Conservation (phyloP, 2,329 filamentous ascomycete genomes). For the Penicillium palitans region DNA sequence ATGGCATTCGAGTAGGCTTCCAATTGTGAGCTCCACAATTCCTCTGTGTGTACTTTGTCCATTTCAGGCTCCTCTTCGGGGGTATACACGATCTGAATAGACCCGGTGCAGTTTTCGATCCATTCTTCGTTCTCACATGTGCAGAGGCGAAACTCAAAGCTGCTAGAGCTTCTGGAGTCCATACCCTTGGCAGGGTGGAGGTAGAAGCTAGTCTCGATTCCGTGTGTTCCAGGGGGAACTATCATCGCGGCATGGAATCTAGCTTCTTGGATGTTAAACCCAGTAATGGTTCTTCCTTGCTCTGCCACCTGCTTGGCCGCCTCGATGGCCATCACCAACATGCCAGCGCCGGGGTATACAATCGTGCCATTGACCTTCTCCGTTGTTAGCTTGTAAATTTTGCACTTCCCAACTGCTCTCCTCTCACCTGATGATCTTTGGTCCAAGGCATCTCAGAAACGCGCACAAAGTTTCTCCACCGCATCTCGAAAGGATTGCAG, state of each 20-base stretch:
- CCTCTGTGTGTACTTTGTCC: neutral
- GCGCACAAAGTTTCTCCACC: slow-evolving; percentile 48
- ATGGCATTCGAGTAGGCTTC: neutral
- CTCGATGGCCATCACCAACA: slow-evolving; percentile 5
- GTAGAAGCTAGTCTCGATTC: slow-evolving; percentile 3
- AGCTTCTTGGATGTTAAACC: neutral
- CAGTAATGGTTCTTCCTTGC: neutral
- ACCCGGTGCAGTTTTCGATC: slow-evolving; percentile 3
- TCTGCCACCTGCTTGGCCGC: slow-evolving; percentile 1
- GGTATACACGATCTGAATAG: neutral
- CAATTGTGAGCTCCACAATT: neutral
- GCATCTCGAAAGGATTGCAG: slow-evolving; percentile 20
- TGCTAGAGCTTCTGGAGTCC: neutral
- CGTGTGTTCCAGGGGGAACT: neutral
- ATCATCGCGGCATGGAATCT: neutral
- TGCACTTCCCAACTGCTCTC: neutral
- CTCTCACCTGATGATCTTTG: slow-evolving; percentile 39
- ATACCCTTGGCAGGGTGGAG: neutral
- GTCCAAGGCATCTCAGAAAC: slow-evolving; percentile 48
- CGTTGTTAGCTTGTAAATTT: neutral
- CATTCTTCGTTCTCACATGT: slow-evolving; percentile 6
- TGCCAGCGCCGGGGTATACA: slow-evolving; percentile 1
- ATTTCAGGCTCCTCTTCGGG: neutral
- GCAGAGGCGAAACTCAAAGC: slow-evolving; percentile 8
- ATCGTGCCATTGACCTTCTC: slow-evolving; percentile 20